phyloP scores from a whole-genome alignment of 2,329 filamentous ascomycete genomes.

The Phoma sp. region DNA sequence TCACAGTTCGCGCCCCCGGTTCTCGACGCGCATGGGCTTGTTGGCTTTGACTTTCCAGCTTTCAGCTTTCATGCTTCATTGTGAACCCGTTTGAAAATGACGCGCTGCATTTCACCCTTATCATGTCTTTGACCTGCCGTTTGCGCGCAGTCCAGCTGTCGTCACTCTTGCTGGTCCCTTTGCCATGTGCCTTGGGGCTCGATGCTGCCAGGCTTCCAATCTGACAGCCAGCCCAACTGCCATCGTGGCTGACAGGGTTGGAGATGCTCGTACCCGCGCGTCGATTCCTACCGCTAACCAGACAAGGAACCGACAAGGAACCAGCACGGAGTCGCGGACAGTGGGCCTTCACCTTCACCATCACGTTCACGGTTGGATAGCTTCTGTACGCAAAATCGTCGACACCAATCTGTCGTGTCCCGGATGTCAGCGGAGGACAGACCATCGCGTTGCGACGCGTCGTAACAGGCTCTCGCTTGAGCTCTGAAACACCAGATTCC shows the following conservation, averaged over 20 bases:
- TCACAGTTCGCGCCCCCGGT: conserved; percentile 21
- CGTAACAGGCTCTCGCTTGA: conserved; percentile 35
- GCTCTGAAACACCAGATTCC: conserved; percentile 27
- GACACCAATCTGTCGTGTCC: conserved; percentile 2
- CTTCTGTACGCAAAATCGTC: conserved; percentile 5
- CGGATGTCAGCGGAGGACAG: conserved; percentile 26
- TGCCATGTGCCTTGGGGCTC: conserved; percentile 7
- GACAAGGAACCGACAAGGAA: neutral
- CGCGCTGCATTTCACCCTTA: neutral
- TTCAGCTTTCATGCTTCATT: conserved; percentile 1
- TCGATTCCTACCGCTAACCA: conserved; percentile 1
- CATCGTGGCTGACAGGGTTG: conserved; percentile 29
- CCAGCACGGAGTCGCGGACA: neutral
- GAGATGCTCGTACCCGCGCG: conserved; percentile 16
- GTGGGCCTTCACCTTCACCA: neutral
- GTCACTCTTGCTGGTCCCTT: conserved; percentile 5
- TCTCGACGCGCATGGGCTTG: conserved; percentile 15
- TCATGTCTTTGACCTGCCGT: neutral
- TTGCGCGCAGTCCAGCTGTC: conserved; percentile 1
- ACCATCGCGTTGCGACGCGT: conserved; percentile 33
- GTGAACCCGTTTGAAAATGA: neutral
- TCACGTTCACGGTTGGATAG: neutral
- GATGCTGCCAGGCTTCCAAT: conserved; percentile 25
- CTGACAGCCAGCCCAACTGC: conserved; percentile 27
- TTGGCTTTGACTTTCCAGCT: conserved; percentile 15